Evolutionary conservation across 352 stramenopile genomes (phyloP), one percentile per base, ranked within the genome.

Genomic region (Nothophytophthora sp.): DNA sequence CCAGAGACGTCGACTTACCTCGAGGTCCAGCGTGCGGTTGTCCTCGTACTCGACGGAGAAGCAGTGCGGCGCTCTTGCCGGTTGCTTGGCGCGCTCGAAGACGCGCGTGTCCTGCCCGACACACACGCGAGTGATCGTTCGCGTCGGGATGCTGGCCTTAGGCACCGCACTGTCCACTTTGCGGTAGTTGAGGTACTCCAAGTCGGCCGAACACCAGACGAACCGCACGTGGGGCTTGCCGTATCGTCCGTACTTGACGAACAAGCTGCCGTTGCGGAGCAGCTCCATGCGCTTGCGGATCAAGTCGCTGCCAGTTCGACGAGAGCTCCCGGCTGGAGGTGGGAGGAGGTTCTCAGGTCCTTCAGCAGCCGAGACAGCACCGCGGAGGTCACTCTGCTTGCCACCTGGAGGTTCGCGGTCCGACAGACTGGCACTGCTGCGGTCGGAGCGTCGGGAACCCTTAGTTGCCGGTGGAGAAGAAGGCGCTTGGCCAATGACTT

Each of bases 41-140:
- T 91, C 76, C n/a, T 88, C 77, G 57, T 91, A 91, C 29, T 88
- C 68, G 41, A 91, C 64, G 0, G 81, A 92, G 38, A 92, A 92
- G 39, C 76, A 92, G 19, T 78, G 85, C 2, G 72, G 70, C 12
- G 79, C 70, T 44, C 74, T 52, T 24, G 51, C 53, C 12, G 62
- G 63, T 38, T 85, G 71, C 24, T 74, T 87, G 1, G 73, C 76
- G 10, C 79, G 71, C 35, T 87, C 79, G 50, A 90, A 90, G 3
- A 88, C 79, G 13, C 73, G 69, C 0, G 79, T 86, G 5, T 62
- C 60, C 41, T 88, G 79, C 0, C 78, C 79, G 12, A 81, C 43
- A 16, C 65, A 61, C 13, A 90, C 55, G 1, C 50, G 32, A 11
- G 51, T 32, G 41, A 90, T 79, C 1, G 50, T 65, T 5, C 76